Conservation (phyloP, 805 yeast genomes). For the Saccharomycopsis sp. region DNA sequence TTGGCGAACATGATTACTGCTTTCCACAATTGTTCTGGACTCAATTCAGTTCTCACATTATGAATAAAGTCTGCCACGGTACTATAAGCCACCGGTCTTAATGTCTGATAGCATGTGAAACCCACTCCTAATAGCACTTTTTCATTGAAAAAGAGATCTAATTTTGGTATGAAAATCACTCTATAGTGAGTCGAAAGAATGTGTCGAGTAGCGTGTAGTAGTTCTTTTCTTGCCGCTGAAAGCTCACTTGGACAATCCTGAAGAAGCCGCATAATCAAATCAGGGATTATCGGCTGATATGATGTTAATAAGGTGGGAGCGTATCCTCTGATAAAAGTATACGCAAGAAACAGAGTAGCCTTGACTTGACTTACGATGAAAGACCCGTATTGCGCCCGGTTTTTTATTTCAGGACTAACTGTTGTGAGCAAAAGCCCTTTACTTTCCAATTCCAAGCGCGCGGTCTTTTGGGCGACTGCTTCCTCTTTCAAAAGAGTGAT, state of each 20-base stretch:
- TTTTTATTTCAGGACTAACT: constrained; percentile 67
- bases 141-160: constrained; percentile 81
- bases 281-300: constrained; percentile 68
- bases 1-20: constrained; percentile 79
- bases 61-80: constrained; percentile 95
- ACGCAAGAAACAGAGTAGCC: constrained; percentile 91
- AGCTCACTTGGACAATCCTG: constrained; percentile 96
- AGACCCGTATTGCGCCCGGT: constrained; percentile 77
- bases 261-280: constrained; percentile 71
- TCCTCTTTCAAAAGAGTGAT: constrained; percentile 67
- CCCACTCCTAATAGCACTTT: constrained; percentile 88
- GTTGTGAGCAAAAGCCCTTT: constrained; percentile 57
- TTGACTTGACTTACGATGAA: constrained; percentile 90
- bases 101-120: constrained; percentile 79
- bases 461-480: constrained; percentile 72
- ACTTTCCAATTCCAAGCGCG: constrained; percentile 50
- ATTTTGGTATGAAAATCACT: constrained; percentile 72
- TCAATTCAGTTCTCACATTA: constrained; percentile 77
- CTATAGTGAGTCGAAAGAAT: constrained; percentile 88
- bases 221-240: constrained; percentile 85
- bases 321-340: constrained; percentile 79
- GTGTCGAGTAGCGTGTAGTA: constrained; percentile 90
- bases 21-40: constrained; percentile 77
- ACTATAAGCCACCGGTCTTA: constrained; percentile 89
- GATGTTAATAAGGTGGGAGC: constrained; percentile 54